A percentile compares a stretch with the other conserved stretches of the same genome.
Evolutionary conservation across 768 basidiomycete genomes (phyloP).

Genomic region (Suillus subaureus): DNA sequence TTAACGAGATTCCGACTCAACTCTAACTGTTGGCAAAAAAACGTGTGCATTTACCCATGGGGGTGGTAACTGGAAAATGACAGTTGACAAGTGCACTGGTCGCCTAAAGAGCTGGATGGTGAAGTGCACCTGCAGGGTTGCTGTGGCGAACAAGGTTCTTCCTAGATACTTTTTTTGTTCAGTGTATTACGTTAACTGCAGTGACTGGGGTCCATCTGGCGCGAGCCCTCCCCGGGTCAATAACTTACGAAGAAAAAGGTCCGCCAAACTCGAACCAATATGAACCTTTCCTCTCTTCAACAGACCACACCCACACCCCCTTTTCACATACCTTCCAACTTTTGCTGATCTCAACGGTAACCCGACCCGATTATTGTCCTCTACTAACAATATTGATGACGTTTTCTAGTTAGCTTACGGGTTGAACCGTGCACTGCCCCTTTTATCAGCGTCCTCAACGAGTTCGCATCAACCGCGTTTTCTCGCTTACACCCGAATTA

Average conservation of each 20-base stretch:
- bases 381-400: slow-evolving; percentile 6
- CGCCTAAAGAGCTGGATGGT: not conserved
- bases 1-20: not conserved
- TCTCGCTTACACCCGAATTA: slow-evolving; percentile 10
- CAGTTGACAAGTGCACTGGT: not conserved
- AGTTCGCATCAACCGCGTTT: slow-evolving; percentile 16
- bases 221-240: slow-evolving; percentile 26
- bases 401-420: slow-evolving; percentile 9
- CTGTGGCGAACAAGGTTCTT: not conserved
- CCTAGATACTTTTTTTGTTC: not conserved
- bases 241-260: slow-evolving; percentile 45
- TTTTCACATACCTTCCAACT: slow-evolving; percentile 12
- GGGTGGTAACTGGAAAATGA: not conserved
- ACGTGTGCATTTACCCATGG: slow-evolving; percentile 13
- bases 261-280: slow-evolving; percentile 54
- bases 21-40: slow-evolving; percentile 9
- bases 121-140: not conserved
- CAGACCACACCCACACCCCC: slow-evolving; percentile 36
- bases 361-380: not conserved
- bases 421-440: slow-evolving; percentile 25
- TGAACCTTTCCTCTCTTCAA: slow-evolving; percentile 48
- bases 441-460: slow-evolving; percentile 33
- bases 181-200: slow-evolving; percentile 19
- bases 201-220: slow-evolving; percentile 29
- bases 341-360: slow-evolving; percentile 19